Evolutionary conservation across 306 rosid genomes (phyloP).

Genomic region (Cicer arietinum): DNA sequence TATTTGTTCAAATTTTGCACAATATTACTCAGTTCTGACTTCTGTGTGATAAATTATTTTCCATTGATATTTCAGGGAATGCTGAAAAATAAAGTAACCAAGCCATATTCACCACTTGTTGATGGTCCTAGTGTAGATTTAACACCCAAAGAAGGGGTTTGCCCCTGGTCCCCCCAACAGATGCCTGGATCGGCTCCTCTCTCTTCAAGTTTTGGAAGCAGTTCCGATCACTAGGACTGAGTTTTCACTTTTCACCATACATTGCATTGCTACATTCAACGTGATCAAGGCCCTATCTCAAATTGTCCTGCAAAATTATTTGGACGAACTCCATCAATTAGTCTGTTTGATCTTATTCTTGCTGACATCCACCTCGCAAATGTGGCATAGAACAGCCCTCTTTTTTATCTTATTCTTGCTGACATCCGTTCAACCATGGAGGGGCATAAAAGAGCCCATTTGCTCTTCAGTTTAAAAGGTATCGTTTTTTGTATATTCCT

Average conservation of each 20-base stretch:
- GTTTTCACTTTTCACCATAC: neutral
- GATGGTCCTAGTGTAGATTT: slow-evolving; percentile 57
- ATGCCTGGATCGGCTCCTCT: slow-evolving; percentile 62
- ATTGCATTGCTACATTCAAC: slow-evolving; percentile 12
- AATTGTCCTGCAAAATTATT: neutral
- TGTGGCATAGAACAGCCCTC: neutral
- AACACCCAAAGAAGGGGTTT: slow-evolving; percentile 61
- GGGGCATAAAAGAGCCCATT: slow-evolving; percentile 15
- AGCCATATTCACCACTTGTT: slow-evolving; percentile 83
- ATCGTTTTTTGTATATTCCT: slow-evolving; percentile 28
- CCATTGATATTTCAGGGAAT: slow-evolving; percentile 60
- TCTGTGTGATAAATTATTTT: slow-evolving; percentile 31
- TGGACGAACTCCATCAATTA: neutral
- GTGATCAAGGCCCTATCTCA: slow-evolving; percentile 24
- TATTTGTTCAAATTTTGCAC: slow-evolving; percentile 3
- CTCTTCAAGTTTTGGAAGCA: slow-evolving; percentile 81
- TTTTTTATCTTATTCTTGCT: slow-evolving; percentile 11
- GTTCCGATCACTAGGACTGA: slow-evolving; percentile 41
- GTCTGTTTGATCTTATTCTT: slow-evolving; percentile 8
- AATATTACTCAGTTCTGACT: slow-evolving; percentile 13
- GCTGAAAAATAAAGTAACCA: slow-evolving; percentile 56
- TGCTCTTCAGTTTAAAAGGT: slow-evolving; percentile 34
- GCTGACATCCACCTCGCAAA: slow-evolving; percentile 1
- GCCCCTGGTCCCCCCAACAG: slow-evolving; percentile 58
- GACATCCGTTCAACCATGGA: slow-evolving; percentile 23